Percentiles rank a stretch among this genome's conserved stretches.
phyloP scores from a whole-genome alignment of 345 rosid genomes.

The Ailanthus altissimus region DNA sequence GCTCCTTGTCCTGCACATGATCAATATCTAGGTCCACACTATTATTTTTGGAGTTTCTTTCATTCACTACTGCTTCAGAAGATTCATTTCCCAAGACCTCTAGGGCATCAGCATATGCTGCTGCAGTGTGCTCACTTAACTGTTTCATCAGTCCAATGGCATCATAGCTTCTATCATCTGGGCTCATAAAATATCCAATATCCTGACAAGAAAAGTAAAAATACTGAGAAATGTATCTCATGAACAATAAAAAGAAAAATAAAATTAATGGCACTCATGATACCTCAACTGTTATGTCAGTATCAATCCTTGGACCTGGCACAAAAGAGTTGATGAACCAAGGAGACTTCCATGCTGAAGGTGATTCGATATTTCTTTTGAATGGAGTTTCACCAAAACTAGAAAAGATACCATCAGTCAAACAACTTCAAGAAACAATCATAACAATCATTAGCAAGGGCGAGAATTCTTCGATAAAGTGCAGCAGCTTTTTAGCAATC shows the following conservation, averaged over 20 bases:
- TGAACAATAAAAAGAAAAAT: not conserved
- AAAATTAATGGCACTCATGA: not conserved
- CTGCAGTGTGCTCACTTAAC: constrained; percentile 78
- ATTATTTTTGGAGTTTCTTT: constrained; percentile 35
- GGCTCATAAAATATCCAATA: constrained; percentile 87
- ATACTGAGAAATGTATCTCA: not conserved
- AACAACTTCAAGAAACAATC: constrained; percentile 10
- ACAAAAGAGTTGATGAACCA: constrained; percentile 80
- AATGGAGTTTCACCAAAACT: constrained; percentile 92
- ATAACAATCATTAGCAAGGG: not conserved
- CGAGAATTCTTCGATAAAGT: not conserved
- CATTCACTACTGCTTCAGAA: constrained; percentile 54
- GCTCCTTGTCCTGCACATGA: constrained; percentile 33
- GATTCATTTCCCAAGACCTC: constrained; percentile 84
- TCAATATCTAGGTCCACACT: constrained; percentile 48
- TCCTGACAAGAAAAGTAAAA: constrained; percentile 52
- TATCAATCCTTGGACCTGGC: constrained; percentile 78
- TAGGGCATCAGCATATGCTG: constrained; percentile 88
- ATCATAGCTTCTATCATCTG: constrained; percentile 84
- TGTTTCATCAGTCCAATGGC: constrained; percentile 92
- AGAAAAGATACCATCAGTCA: constrained; percentile 27
- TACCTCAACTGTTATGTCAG: constrained; percentile 94
- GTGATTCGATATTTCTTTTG: constrained; percentile 84
- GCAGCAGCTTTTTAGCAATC: not conserved
- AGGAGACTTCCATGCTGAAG: constrained; percentile 98